A percentile compares a stretch with the other conserved stretches of the same genome.
Evolutionary conservation across 1,284 basidiomycete genomes (phyloP).

Genomic region (Earliella scabrosa): DNA sequence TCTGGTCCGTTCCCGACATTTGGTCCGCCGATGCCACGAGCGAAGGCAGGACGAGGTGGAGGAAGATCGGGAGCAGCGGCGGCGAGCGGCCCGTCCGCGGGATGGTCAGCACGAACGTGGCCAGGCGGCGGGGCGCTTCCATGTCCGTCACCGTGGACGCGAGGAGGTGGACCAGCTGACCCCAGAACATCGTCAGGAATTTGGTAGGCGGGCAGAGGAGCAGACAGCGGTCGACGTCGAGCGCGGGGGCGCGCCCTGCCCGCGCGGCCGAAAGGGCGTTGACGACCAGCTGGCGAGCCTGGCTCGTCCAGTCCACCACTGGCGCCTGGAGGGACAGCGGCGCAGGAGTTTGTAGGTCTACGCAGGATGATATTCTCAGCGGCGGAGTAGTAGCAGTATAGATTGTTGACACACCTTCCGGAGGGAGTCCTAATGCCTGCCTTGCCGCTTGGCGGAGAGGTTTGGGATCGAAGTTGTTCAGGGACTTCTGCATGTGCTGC

Average conservation of each 20-base stretch:
- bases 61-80: constrained; percentile 73
- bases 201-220: constrained; percentile 55
- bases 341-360: constrained; percentile 11
- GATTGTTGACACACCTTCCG: constrained; percentile 39
- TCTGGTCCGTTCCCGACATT: constrained; percentile 46
- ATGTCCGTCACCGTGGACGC: constrained; percentile 33
- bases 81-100: constrained; percentile 54
- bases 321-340: constrained; percentile 20
- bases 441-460: constrained; percentile 48
- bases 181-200: constrained; percentile 57
- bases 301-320: constrained; percentile 42
- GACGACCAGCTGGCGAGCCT: constrained; percentile 55
- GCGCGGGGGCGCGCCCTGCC: constrained; percentile 59
- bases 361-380: too few species aligned
- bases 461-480: constrained; percentile 41
- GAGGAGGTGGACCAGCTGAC: constrained; percentile 12
- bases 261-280: constrained; percentile 56
- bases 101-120: constrained; percentile 65
- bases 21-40: constrained; percentile 60
- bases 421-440: constrained; percentile 45
- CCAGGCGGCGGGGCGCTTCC: constrained; percentile 63
- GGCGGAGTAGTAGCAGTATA: not conserved
- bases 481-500: constrained; percentile 34
- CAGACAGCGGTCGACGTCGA: constrained; percentile 69
- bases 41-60: constrained; percentile 64